phyloP scores from a whole-genome alignment of 495 filamentous ascomycete genomes.

The Aspergillus affinis region DNA sequence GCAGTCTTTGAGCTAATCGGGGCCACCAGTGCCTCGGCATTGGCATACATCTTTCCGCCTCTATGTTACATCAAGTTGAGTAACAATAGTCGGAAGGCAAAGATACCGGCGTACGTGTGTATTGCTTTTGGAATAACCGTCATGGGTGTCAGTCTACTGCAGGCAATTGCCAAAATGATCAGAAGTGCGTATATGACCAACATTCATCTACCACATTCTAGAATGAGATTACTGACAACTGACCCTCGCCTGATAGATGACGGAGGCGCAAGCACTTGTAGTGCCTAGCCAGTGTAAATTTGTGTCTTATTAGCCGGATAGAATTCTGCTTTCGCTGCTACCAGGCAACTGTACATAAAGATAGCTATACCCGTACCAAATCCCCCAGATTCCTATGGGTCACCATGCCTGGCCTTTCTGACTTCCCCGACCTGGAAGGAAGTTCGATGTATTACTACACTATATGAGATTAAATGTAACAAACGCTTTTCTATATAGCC shows the following conservation, averaged over 20 bases:
- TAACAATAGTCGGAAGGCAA: conserved; percentile 64
- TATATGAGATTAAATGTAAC: background rate
- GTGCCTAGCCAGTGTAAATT: conserved; percentile 13
- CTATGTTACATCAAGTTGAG: conserved; percentile 93
- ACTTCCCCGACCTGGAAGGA: background rate
- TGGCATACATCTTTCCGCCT: conserved; percentile 94
- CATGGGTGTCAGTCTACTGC: conserved; percentile 78
- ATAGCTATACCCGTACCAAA: background rate
- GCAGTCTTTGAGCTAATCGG: conserved; percentile 94
- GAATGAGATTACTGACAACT: conserved; percentile 1
- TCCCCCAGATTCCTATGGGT: background rate
- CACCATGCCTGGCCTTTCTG: background rate
- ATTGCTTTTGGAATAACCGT: conserved; percentile 78
- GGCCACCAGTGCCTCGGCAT: conserved; percentile 86
- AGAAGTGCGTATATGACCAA: conserved; percentile 31
- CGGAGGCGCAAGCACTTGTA: conserved; percentile 32
- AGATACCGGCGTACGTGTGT: conserved; percentile 65
- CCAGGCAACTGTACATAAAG: conserved; percentile 17
- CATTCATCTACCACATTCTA: background rate
- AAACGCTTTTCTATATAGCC: background rate
- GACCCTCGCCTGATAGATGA: conserved; percentile 25
- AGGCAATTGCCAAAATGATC: conserved; percentile 69
- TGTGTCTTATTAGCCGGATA: background rate
- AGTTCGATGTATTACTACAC: background rate
- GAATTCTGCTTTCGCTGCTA: conserved; percentile 2